Evolutionary conservation across 2,329 filamentous ascomycete genomes (phyloP).

Genomic region (Neopestalotiopsis rosae): DNA sequence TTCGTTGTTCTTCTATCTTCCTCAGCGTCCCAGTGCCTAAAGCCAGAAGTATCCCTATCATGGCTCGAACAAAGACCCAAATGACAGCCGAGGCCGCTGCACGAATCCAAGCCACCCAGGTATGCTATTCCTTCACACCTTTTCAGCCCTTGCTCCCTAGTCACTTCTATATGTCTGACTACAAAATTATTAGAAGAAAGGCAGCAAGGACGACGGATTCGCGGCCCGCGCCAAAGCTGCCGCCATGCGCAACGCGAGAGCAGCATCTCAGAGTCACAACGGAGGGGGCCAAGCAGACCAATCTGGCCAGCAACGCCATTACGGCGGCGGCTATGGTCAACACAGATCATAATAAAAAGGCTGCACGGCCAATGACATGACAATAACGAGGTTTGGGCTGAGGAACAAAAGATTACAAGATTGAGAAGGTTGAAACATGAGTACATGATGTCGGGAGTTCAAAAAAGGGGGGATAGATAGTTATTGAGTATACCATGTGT

Average conservation of each 20-base stretch:
- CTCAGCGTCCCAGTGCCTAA: background rate
- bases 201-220: background rate
- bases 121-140: background rate
- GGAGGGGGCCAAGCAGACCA: background rate
- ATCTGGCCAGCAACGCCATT: background rate
- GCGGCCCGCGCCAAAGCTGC: conserved; percentile 12
- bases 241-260: conserved; percentile 3
- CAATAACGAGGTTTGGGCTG: too few relatives aligned
- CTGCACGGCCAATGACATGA: background rate
- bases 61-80: conserved; percentile 12
- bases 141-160: background rate
- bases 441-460: background rate
- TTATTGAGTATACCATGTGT: background rate
- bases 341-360: background rate
- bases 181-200: background rate
- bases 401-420: background rate
- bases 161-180: background rate
- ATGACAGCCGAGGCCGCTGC: conserved; percentile 12
- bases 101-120: conserved; percentile 9
- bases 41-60: background rate
- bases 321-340: background rate
- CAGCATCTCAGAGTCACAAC: background rate
- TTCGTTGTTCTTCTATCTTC: background rate
- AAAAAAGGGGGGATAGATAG: background rate
- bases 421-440: background rate